Conservation (phyloP, 2,329 filamentous ascomycete genomes). For the Nemania diffusa region DNA sequence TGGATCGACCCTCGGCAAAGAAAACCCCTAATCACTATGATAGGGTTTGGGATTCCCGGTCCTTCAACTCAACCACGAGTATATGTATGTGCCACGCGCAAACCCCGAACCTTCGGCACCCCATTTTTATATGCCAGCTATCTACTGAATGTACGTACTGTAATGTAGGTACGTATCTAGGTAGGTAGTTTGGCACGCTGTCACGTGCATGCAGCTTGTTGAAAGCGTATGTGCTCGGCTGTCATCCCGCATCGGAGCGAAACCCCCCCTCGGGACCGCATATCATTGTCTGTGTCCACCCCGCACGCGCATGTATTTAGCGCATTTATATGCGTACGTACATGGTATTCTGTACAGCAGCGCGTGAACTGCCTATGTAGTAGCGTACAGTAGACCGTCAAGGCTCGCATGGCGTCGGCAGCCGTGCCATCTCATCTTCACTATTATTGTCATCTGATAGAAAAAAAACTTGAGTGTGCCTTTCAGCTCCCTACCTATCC, state of each 20-base stretch:
- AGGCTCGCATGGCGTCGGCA: constrained; percentile 27
- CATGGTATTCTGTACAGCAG: constrained; percentile 20
- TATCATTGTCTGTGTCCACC: constrained; percentile 27
- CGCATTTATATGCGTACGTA: neutral
- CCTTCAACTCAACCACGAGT: neutral
- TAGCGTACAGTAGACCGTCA: neutral
- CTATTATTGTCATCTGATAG: constrained; percentile 16
- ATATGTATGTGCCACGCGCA: neutral
- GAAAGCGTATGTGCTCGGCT: neutral
- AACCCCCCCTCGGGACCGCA: constrained; percentile 26
- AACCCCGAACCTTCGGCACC: constrained; percentile 5
- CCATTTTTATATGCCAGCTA: constrained; percentile 13
- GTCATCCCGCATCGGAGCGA: constrained; percentile 12
- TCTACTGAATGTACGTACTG: no score
- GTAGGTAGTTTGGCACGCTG: neutral
- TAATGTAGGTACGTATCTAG: no score
- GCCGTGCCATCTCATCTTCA: constrained; percentile 31
- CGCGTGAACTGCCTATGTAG: constrained; percentile 31
- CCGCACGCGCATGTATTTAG: constrained; percentile 27
- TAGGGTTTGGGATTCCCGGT: constrained; percentile 5
- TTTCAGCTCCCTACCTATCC: constrained; percentile 5
- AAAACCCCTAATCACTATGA: constrained; percentile 14
- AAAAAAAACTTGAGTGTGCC: constrained; percentile 9
- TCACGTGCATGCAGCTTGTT: constrained; percentile 10
- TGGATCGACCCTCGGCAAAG: constrained; percentile 18